phyloP scores from a whole-genome alignment of 1,284 basidiomycete species.

The Ganoderma lucidum region DNA sequence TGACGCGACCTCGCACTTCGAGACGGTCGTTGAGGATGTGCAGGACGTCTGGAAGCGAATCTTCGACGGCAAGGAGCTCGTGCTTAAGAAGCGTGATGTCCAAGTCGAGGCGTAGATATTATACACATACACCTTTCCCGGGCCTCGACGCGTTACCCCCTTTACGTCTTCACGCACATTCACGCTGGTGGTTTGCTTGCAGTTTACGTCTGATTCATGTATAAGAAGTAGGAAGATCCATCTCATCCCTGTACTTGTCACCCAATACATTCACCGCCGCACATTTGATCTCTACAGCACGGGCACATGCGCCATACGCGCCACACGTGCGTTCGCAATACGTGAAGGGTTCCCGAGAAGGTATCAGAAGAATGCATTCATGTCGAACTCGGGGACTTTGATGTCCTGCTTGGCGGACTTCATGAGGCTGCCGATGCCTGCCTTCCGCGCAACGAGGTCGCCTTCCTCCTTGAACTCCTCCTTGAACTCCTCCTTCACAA shows the following conservation, averaged over 20 bases:
- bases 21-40: slow-evolving; percentile 96
- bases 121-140: slow-evolving; percentile 14
- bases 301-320: neutral
- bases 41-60: slow-evolving; percentile 93
- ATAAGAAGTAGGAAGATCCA: slow-evolving; percentile 34
- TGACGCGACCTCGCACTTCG: slow-evolving; percentile 99
- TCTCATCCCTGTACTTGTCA: slow-evolving; percentile 32
- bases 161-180: slow-evolving; percentile 27
- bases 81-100: slow-evolving; percentile 85
- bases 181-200: slow-evolving; percentile 24
- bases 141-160: slow-evolving; percentile 19
- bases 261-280: slow-evolving; percentile 27
- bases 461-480: slow-evolving; percentile 62
- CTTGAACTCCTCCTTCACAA: slow-evolving; percentile 45
- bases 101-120: slow-evolving; percentile 63
- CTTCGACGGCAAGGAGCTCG: slow-evolving; percentile 70
- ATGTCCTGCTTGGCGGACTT: slow-evolving; percentile 89
- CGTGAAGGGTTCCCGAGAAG: neutral
- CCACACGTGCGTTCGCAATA: neutral
- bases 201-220: slow-evolving; percentile 29
- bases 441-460: slow-evolving; percentile 69
- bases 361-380: slow-evolving; percentile 70
- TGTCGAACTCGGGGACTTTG: slow-evolving; percentile 86
- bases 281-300: neutral
- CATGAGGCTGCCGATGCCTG: slow-evolving; percentile 83